These are phyloP conservation scores for Zasmidium angulare DNA, from an alignment of 2,329 filamentous ascomycete genomes.

Conservation along the genomic window DNA sequence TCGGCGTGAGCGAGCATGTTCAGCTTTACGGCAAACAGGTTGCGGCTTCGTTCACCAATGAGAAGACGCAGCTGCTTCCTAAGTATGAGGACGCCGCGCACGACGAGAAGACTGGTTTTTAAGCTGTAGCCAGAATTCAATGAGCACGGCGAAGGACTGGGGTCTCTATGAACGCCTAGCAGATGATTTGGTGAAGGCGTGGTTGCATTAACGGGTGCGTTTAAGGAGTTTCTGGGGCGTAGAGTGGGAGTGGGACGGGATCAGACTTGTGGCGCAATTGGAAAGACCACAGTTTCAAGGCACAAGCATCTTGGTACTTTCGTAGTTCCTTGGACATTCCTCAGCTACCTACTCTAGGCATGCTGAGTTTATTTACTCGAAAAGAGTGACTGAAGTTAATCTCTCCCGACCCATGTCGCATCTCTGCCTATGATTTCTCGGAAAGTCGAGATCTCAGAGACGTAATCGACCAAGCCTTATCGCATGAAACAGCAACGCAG, in stretches of 20 bases:
- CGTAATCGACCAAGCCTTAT: slow-evolving; percentile 3
- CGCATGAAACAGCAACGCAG: slow-evolving; percentile 2
- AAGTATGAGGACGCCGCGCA: background rate
- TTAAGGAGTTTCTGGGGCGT: too few species aligned
- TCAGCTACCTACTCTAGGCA: background rate
- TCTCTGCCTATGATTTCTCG: background rate
- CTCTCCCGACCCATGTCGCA: background rate
- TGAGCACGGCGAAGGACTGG: too few species aligned
- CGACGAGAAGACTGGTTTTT: slow-evolving; percentile 1
- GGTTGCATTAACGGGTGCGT: background rate
- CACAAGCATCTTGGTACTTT: background rate
- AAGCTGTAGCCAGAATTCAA: too few species aligned
- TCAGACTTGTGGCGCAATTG: too few species aligned
- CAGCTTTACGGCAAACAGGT: slow-evolving; percentile 14
- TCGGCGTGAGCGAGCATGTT: slow-evolving; percentile 12
- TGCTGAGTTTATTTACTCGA: background rate
- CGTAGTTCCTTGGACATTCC: background rate
- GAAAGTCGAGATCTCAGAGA: background rate
- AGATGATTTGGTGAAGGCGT: too few species aligned
- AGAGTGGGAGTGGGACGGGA: too few species aligned
- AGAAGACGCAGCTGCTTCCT: background rate
- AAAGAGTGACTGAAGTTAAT: slow-evolving; percentile 6
- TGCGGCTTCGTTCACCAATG: background rate
- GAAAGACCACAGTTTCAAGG: too few species aligned
- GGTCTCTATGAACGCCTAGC: too few species aligned